These are phyloP conservation scores for Phytophthora kernoviae DNA, from an alignment of 352 stramenopile genomes.

Conservation along the genomic window DNA sequence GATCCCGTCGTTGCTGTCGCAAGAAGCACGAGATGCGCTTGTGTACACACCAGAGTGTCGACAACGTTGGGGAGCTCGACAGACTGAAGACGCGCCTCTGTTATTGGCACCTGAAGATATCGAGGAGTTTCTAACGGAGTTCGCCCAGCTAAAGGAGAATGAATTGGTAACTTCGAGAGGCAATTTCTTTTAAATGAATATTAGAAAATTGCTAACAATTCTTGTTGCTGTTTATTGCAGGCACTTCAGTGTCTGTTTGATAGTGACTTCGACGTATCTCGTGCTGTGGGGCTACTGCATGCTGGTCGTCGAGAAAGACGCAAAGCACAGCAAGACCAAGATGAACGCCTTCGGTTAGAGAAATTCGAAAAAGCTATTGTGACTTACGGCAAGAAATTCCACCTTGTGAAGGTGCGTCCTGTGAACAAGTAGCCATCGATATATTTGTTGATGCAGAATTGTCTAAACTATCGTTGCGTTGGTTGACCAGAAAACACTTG, in stretches of 20 bases:
- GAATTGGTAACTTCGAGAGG: constrained; percentile 61
- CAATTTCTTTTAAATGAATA: constrained; percentile 1
- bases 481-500: constrained; percentile 46
- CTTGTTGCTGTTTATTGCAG: constrained; percentile 25
- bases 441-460: too few species aligned
- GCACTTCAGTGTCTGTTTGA: constrained; percentile 67
- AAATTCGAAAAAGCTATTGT: constrained; percentile 48
- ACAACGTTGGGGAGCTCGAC: constrained; percentile 48
- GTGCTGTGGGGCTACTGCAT: constrained; percentile 45
- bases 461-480: constrained; percentile 6
- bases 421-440: too few species aligned
- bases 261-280: constrained; percentile 51
- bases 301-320: constrained; percentile 32
- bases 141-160: constrained; percentile 52
- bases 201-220: constrained; percentile 2
- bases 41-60: constrained; percentile 28
- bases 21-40: constrained; percentile 22
- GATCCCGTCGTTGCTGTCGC: constrained; percentile 53
- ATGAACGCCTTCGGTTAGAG: constrained; percentile 38
- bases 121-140: constrained; percentile 55
- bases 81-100: constrained; percentile 11
- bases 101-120: constrained; percentile 42
- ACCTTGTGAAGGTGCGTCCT: constrained; percentile 52
- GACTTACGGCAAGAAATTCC: constrained; percentile 67
- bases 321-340: constrained; percentile 24